phyloP scores from a whole-genome alignment of 495 filamentous ascomycete species.

The Podospora pseudoanserina region DNA sequence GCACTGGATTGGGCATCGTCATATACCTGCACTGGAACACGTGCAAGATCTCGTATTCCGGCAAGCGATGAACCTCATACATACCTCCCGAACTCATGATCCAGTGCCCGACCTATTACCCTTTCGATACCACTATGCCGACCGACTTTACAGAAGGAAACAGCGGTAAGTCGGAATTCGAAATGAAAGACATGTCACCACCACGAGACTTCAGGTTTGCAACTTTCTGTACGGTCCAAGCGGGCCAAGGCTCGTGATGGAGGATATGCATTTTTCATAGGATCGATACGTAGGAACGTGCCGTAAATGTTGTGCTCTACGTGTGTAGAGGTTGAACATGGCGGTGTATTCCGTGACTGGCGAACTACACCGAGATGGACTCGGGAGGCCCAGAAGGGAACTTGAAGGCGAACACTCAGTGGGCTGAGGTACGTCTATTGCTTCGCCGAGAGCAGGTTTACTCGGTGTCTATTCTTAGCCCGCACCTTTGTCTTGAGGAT shows the following conservation, averaged over 20 bases:
- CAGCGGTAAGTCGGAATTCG: background rate
- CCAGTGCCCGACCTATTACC: background rate
- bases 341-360: background rate
- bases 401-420: background rate
- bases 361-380: background rate
- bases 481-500: background rate
- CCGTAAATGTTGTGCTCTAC: background rate
- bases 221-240: background rate
- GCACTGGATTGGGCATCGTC: background rate
- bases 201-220: background rate
- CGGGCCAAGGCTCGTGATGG: background rate
- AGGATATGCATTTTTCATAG: background rate
- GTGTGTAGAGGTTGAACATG: background rate
- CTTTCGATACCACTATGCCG: background rate
- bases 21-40: background rate
- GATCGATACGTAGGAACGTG: background rate
- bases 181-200: background rate
- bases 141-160: background rate
- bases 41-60: background rate
- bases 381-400: background rate
- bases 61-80: background rate
- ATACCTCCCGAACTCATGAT: background rate
- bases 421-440: background rate
- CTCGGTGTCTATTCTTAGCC: background rate
- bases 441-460: background rate